Evolutionary conservation across 2,329 filamentous ascomycete species (phyloP), one percentile per base, ranked within the genome.

Genomic region (Exophiala aquamarina): DNA sequence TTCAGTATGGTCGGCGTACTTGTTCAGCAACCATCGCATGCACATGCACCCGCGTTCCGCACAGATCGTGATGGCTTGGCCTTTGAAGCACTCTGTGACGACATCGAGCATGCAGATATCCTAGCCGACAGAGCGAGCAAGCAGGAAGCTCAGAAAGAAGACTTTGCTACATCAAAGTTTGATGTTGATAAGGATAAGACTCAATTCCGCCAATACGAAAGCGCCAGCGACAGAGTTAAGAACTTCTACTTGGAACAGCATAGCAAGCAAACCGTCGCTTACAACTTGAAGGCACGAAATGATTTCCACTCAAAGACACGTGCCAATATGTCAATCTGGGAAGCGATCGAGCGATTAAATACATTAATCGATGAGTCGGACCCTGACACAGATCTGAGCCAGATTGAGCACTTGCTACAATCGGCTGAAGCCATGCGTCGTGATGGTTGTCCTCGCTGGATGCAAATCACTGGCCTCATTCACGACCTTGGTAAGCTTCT

Each of bases 261-360:
- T 68, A 74, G 75, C 63, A 83, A 83, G 59, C 71, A 74, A 41
- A 74, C 70, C 1, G 70, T 74, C 1, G 38, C 87, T 8, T 94
- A 91, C 78, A 95, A 95, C 74, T 77, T 94, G 34, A 82, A 83
- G 54, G 88, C 87, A 11, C 87, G 90, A 45, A 82, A 86, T 59
- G 72, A 78, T 44, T 88, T 89, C 72, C 73, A 83, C 67, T 77
- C 76, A 55, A 79, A 83, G 52, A 79, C 79, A 2, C 81, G 86
- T 44, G 82, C 85, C 13, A 78, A 86, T 67, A 89, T 95, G 87
- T 86, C 84, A 53, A 78, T 95, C 66, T 95, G 89, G 90, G 77
- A 94, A 66, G 90, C 90, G 15, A 93, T 95, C 71, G 88, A 94
- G 78, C 91, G 89, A 70, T 84, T 95, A 63, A 89, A 95, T 77